A percentile compares a stretch with the other conserved stretches of the same genome.
Conservation (phyloP, 495 filamentous ascomycete species). For the Aspergillus indologenus region DNA sequence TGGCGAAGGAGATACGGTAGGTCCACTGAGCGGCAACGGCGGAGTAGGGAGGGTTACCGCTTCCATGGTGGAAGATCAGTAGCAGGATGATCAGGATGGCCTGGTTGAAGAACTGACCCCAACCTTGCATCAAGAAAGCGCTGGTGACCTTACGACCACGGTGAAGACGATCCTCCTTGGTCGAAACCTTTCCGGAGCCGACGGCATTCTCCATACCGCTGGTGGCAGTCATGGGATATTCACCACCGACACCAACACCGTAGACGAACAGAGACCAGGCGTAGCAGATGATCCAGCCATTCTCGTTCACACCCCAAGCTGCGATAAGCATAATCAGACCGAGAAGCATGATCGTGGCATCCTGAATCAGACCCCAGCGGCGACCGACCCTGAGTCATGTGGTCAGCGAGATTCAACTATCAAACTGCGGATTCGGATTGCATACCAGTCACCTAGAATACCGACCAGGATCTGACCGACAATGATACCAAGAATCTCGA, state of each 20-base stretch:
- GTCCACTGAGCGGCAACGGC: constrained; percentile 71
- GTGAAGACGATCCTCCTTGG: constrained; percentile 85
- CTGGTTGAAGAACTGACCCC: constrained; percentile 93
- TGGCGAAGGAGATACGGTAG: constrained; percentile 81
- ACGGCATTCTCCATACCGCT: constrained; percentile 91
- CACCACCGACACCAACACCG: constrained; percentile 84
- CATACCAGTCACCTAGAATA: constrained; percentile 55
- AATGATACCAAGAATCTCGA: constrained; percentile 88
- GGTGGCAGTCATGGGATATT: constrained; percentile 96
- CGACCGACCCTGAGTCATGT: constrained; percentile 62
- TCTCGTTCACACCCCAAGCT: constrained; percentile 75
- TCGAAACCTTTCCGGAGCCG: constrained; percentile 78
- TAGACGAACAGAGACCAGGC: constrained; percentile 89
- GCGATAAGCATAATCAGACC: constrained; percentile 84
- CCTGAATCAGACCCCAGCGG: constrained; percentile 88
- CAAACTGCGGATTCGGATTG: background rate
- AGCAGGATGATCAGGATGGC: constrained; percentile 76
- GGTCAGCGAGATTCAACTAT: constrained; percentile 2
- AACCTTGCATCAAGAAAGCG: constrained; percentile 95
- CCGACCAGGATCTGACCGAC: constrained; percentile 78
- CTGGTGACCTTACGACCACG: constrained; percentile 88
- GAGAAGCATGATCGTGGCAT: constrained; percentile 88
- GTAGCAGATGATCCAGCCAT: constrained; percentile 93
- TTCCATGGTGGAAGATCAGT: constrained; percentile 74
- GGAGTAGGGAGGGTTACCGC: constrained; percentile 70